Conservation (phyloP, 768 basidiomycete genomes). For the Tylopilus sp. region DNA sequence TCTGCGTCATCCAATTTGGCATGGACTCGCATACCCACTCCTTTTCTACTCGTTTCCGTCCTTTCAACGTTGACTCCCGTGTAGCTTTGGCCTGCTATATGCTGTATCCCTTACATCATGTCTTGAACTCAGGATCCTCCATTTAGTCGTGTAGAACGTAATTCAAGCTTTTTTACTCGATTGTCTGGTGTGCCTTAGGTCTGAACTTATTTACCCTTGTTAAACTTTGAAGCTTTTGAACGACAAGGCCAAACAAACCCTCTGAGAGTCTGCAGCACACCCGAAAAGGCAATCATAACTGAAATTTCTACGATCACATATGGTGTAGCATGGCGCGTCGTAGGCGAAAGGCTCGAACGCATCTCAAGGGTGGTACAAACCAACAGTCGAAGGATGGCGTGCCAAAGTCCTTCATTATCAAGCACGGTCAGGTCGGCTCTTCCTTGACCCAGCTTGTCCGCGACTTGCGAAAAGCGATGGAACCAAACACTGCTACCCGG, state of each 20-base stretch:
- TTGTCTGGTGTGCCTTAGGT: too few relatives aligned
- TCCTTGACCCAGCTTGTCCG: conserved; percentile 86
- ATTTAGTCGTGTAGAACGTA: conserved; percentile 12
- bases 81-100: conserved; percentile 30
- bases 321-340: conserved; percentile 51
- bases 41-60: background rate
- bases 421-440: conserved; percentile 89
- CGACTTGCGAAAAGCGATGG: conserved; percentile 94
- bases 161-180: too few relatives aligned
- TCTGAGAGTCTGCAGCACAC: too few relatives aligned
- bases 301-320: conserved; percentile 9
- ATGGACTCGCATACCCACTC: conserved; percentile 11
- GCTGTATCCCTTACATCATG: conserved; percentile 26
- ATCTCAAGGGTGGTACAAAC: conserved; percentile 57
- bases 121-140: conserved; percentile 4
- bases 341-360: conserved; percentile 76
- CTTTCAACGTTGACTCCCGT: conserved; percentile 8
- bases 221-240: conserved; percentile 1
- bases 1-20: background rate
- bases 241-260: conserved; percentile 28
- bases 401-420: conserved; percentile 95
- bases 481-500: conserved; percentile 93
- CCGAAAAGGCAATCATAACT: conserved; percentile 20
- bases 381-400: conserved; percentile 35
- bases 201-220: background rate